Evolutionary conservation across 1,139 yeast genomes (phyloP).

Genomic region (Zygosaccharomyces sapae): DNA sequence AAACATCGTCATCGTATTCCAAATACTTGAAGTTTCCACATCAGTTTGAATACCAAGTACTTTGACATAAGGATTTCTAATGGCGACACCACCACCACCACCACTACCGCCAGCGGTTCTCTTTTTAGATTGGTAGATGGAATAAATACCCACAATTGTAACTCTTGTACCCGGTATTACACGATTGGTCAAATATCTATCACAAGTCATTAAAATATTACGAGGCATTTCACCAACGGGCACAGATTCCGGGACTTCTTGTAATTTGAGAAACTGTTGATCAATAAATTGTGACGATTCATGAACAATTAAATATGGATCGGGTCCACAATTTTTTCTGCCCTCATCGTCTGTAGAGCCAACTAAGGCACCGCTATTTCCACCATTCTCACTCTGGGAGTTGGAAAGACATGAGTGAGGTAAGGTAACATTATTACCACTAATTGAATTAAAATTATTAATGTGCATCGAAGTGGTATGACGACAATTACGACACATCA

Average conservation of each 20-base stretch:
- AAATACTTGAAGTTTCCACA: conserved; percentile 63
- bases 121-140: conserved; percentile 73
- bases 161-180: conserved; percentile 96
- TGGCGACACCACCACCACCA: conserved; percentile 58
- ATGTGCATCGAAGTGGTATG: conserved; percentile 71
- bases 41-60: conserved; percentile 85
- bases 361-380: conserved; percentile 20
- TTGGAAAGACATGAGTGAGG: conserved; percentile 63
- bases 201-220: conserved; percentile 82
- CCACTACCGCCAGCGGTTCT: conserved; percentile 14
- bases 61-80: conserved; percentile 85
- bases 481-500: conserved; percentile 85
- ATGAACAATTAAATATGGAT: conserved; percentile 90
- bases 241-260: conserved; percentile 95
- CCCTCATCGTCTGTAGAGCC: conserved; percentile 25
- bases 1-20: conserved; percentile 55
- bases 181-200: conserved; percentile 81
- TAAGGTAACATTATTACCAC: conserved; percentile 61
- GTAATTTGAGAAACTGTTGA: conserved; percentile 89
- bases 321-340: conserved; percentile 73
- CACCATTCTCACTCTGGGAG: conserved; percentile 21
- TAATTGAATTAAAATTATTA: conserved; percentile 56
- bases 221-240: conserved; percentile 99
- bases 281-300: conserved; percentile 90
- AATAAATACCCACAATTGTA: conserved; percentile 85